Evolutionary conservation across 352 stramenopile genomes (phyloP), one percentile per base, ranked within the genome.

Genomic region (Hyphochytrium catenoides): DNA sequence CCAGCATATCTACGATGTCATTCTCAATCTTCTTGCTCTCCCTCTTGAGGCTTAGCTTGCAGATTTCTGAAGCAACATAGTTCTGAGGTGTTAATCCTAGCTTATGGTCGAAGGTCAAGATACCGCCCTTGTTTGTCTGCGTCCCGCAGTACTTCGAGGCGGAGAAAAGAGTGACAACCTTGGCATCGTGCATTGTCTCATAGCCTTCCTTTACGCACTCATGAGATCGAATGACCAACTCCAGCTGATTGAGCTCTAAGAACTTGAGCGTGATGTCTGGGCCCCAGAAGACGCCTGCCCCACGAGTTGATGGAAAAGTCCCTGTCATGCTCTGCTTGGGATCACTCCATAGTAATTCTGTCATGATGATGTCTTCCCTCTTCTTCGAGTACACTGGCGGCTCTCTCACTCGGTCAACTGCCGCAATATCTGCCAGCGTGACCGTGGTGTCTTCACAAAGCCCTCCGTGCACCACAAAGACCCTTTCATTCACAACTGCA

Each of bases 381-480:
- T 36, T 64, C 2, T 22, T n/a, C 9, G 64, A 53, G 41, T 85
- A 69, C 4, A 77, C 86, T 0, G 75, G 76, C 25, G 83, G 74
- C 39, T 90, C 72, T 7, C 78, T 59, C 24, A 71, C 68, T 38
- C 83, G 70, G 15, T 81, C 56, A 30, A 93, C 77, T 21, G 54
- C 52, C 15, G 59, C 34, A 0, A 93, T 51, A 41, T 93, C 75
- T 15, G 72, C 54, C 14, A 94, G 65, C 12, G 62, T 82, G 12
- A 93, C 72, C 31, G 74, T 67, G 18, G 81, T 56, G 25, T 82
- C 68, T 31, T 63, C 58, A 39, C 75, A 86, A 16, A 94, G 48
- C 1, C 79, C 77, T n/a, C 78, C 83, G 44, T 95, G 81, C 0
- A 90, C 70, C 21, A 93, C 75, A 27, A 95, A 88, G 5, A 93